Percentiles rank a stretch among this genome's conserved stretches.
These are phyloP conservation scores for Colletotrichum tropicale DNA, from an alignment of 2,329 filamentous ascomycete genomes.

Conservation along the genomic window DNA sequence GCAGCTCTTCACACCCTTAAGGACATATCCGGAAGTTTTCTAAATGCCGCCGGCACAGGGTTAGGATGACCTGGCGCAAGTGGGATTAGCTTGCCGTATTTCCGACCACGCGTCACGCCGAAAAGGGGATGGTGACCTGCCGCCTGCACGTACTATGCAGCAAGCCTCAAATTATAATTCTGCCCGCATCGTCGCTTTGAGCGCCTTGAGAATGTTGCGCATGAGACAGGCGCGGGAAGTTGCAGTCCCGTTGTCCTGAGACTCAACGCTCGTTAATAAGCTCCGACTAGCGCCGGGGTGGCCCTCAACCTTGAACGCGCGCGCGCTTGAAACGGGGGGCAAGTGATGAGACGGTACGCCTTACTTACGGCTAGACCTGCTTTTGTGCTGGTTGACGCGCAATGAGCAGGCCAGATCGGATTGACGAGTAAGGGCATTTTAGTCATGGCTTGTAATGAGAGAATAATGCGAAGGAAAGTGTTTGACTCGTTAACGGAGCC, in stretches of 20 bases:
- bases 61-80: neutral
- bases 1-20: neutral
- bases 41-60: neutral
- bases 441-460: neutral
- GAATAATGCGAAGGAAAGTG: neutral
- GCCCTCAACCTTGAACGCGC: neutral
- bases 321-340: neutral
- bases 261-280: neutral
- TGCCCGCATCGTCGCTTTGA: neutral
- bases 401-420: neutral
- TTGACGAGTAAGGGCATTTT: neutral
- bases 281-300: neutral
- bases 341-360: neutral
- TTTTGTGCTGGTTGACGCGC: neutral
- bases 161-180: neutral
- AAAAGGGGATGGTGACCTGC: neutral
- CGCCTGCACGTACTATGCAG: neutral
- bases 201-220: neutral
- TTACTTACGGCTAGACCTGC: neutral
- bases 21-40: neutral
- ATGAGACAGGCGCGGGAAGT: neutral
- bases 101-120: slow-evolving; percentile 1
- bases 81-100: neutral
- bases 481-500: neutral
- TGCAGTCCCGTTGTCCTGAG: neutral